Base-by-base conservation (phyloP, 192 early-diverging fungal genomes). In the Coemansia furcata region DNA sequence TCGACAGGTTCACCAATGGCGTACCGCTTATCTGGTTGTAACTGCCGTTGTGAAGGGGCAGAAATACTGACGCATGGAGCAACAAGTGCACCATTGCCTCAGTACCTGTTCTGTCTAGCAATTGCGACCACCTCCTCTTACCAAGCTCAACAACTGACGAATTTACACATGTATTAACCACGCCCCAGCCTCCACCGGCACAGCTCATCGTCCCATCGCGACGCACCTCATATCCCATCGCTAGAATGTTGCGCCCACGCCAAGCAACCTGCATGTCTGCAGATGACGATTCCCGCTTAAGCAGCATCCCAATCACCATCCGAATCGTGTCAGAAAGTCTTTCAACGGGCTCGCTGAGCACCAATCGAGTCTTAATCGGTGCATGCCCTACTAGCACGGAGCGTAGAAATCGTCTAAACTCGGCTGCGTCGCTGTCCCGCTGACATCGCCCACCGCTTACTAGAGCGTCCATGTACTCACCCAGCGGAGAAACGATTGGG, bases 101-200 rank as follows among this genome's bases (percentile, higher is more conserved):
- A 3, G 75, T 71, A 17, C 80, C 80, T 14, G 64, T 60, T 29
- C 75, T 29, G 35, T 58, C 63, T 6, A 77, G 71, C 35, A 82
- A 65, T 49, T 47, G 49, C 38, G n/a, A 32, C 80, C 80, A 82
- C 19, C 54, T 21, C 6, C 49, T 32, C 42, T 62, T 68, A 46
- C 60, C 58, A 21, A 82, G 71, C 72, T 77, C 74, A 10, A 77
- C 63, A 6, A 77, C 68, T 1, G 74, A 71, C 11, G 80, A 82
- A 52, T 77, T 82, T n/a, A 82, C 60, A 44, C 44, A 49, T 29
- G 70, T 62, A 60, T 70, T 74, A 5, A 63, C 30, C 17, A 82
- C 42, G 30, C 66, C 57, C 33, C 64, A 68, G 14, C 62, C 59
- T 38, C 74, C 54, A 30, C 65, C 55, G 7, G 77, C 68, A 32